Percentiles rank a stretch among this genome's conserved stretches.
Evolutionary conservation across 345 rosid genomes (phyloP).

Genomic region (Alliaria petiolata): DNA sequence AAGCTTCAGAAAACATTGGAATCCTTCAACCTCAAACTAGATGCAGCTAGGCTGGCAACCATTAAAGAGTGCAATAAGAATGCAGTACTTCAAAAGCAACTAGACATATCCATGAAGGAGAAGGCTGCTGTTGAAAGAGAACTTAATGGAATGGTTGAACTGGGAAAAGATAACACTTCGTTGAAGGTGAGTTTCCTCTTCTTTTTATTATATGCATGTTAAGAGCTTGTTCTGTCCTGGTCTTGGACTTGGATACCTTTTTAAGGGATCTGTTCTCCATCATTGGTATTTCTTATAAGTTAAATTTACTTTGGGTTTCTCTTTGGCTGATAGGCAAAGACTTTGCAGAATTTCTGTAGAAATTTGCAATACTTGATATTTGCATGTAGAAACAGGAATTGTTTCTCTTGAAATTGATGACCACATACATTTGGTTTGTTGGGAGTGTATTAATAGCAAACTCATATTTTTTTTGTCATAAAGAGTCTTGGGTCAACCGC

Average conservation of each 20-base stretch:
- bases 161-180: slow-evolving; percentile 62
- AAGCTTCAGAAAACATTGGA: slow-evolving; percentile 71
- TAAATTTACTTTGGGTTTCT: neutral
- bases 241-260: neutral
- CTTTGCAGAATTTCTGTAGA: neutral
- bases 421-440: neutral
- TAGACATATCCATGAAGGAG: slow-evolving; percentile 67
- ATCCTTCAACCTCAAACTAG: slow-evolving; percentile 78
- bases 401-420: neutral
- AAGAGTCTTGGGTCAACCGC: neutral
- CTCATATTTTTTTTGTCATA: neutral
- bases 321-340: neutral
- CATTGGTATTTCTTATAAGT: neutral
- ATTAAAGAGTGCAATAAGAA: slow-evolving; percentile 88
- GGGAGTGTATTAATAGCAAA: neutral
- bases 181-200: slow-evolving; percentile 53
- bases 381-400: neutral
- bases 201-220: neutral
- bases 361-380: neutral
- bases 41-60: slow-evolving; percentile 87
- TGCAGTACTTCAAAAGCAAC: slow-evolving; percentile 75
- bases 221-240: slow-evolving; percentile 12
- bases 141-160: slow-evolving; percentile 52
- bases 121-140: slow-evolving; percentile 76
- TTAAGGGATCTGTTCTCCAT: neutral